phyloP scores from a whole-genome alignment of 2,329 filamentous ascomycete genomes.

The Lasiodiplodia citricola region DNA sequence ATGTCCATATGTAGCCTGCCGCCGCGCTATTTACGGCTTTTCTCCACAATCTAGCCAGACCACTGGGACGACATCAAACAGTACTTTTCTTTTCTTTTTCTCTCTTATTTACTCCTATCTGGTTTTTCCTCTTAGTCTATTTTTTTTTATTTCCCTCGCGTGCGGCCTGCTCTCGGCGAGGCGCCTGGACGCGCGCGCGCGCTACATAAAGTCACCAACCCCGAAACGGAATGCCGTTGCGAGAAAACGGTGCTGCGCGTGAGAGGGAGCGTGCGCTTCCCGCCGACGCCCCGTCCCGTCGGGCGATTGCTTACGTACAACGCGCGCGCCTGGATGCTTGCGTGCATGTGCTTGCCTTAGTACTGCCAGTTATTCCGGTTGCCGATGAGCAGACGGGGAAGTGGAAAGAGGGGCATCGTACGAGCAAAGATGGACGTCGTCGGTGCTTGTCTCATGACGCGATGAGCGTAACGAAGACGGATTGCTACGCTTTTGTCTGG shows the following conservation, averaged over 20 bases:
- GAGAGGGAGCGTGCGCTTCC: not conserved
- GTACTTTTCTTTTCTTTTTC: not conserved
- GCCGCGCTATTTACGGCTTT: no score
- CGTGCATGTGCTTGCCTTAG: no score
- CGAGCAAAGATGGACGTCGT: no score
- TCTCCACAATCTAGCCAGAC: not conserved
- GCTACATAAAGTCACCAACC: not conserved
- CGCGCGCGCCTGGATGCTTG: not conserved
- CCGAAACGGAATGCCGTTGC: not conserved
- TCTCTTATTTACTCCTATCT: not conserved
- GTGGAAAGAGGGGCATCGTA: no score
- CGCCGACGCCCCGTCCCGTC: not conserved
- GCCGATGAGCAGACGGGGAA: not conserved
- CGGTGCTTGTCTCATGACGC: no score
- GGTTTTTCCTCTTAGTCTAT: not conserved
- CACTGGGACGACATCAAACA: not conserved
- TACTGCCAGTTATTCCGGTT: not conserved
- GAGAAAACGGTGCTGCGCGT: not conserved
- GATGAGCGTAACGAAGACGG: no score
- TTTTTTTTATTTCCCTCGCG: no score
- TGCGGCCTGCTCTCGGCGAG: not conserved
- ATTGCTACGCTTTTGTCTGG: no score
- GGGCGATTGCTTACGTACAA: not conserved
- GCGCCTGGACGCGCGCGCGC: no score
- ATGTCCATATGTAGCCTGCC: no score